A percentile compares a stretch with the other conserved stretches of the same genome.
Evolutionary conservation across 192 early-diverging fungal genomes (phyloP).

Genomic region (Podila minutissima): DNA sequence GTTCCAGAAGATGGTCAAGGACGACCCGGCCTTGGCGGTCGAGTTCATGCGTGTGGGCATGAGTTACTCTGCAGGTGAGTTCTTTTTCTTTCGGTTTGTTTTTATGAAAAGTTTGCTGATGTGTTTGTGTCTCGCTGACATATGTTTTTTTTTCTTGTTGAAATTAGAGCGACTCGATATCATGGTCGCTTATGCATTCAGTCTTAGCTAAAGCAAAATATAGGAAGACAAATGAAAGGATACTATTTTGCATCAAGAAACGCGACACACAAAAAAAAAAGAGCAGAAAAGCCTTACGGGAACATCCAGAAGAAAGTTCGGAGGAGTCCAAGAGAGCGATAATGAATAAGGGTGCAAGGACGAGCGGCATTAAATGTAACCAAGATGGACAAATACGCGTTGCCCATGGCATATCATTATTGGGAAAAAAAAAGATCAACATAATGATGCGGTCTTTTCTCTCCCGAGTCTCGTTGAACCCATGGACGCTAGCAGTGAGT

Average conservation of each 20-base stretch:
- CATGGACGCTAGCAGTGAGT: background rate
- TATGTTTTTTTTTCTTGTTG: background rate
- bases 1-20: slow-evolving; percentile 74
- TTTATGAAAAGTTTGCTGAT: too few species aligned
- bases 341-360: too few species aligned
- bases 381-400: too few species aligned
- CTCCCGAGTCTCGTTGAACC: too few species aligned
- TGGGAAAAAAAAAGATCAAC: background rate
- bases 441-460: background rate
- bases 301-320: too few species aligned
- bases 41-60: slow-evolving; percentile 82
- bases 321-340: too few species aligned
- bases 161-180: slow-evolving; percentile 33
- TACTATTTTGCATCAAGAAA: too few species aligned
- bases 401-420: too few species aligned
- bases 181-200: slow-evolving; percentile 43
- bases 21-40: slow-evolving; percentile 76
- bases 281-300: too few species aligned
- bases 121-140: background rate
- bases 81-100: background rate
- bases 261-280: too few species aligned
- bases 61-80: slow-evolving; percentile 74
- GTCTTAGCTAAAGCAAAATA: slow-evolving; percentile 5
- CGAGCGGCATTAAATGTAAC: too few species aligned
- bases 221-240: too few species aligned